Evolutionary conservation across 805 yeast species (phyloP), one percentile per base, ranked within the genome.

Genomic region (Soucietia sequanensis): DNA sequence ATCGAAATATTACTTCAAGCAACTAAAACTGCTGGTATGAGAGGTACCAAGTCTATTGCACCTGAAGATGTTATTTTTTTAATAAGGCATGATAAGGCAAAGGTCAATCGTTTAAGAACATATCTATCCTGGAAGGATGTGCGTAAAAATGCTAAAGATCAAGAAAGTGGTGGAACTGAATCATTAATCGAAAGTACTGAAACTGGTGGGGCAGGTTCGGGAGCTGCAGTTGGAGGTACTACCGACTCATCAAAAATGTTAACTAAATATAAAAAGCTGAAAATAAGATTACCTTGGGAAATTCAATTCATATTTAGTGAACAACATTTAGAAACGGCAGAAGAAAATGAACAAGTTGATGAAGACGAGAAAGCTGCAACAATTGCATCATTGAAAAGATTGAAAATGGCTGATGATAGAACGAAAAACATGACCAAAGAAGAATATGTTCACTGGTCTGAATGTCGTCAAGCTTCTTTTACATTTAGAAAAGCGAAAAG

Each of bases 361-460:
- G 96, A 87, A 27, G 95, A 84, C 34, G 97, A 90, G 52, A 76
- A 83, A 44, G 96, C 90, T 31, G 96, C 96, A 4, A 83, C 88
- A 22, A 59, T 82, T 19, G 93, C 95, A 0, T 87, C 95, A n/a
- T 64, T 88, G 58, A 88, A 89, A 57, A 70, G 97, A 38, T 72
- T 93, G 46, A 88, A 89, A 51, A 81, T 78, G 60, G 97, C 97
- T 4, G 99, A 93, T 60, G 96, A 93, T 33, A 72, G 99, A 42
- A 93, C 99, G 0, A 78, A 72, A 44, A 76, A 83, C 47, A 93
- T 93, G 99, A 93, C 99, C 1, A 84, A 81, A 53, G 96, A 93
- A 50, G 99, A 93, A 56, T 93, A 93, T 52, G 99, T 90, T 12
- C 99, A 93, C 57, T 93, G 98, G 97, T 86, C 96, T 9, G 99